Conservation (phyloP, 1,284 basidiomycete species). For the Austroboletus niveus region DNA sequence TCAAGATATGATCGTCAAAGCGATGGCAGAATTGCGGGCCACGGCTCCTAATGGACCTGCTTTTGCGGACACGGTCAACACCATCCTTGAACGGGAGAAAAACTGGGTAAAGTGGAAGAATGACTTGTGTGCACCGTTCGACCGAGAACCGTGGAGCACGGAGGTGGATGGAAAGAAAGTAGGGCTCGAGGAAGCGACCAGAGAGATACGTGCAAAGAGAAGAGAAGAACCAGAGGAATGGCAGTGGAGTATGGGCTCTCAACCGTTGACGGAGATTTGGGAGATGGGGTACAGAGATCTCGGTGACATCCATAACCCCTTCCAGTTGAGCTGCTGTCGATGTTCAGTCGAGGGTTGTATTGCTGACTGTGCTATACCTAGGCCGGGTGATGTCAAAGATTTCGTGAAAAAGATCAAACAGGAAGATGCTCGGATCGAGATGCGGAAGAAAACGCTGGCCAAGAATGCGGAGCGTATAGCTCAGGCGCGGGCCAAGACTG, state of each 20-base stretch:
- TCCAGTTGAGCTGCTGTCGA: conserved; percentile 49
- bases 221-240: conserved; percentile 56
- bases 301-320: conserved; percentile 58
- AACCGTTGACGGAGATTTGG: conserved; percentile 75
- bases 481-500: conserved; percentile 44
- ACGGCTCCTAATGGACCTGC: conserved; percentile 71
- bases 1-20: conserved; percentile 61
- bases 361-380: conserved; percentile 26
- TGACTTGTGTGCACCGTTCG: conserved; percentile 71
- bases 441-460: conserved; percentile 55
- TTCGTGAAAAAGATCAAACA: conserved; percentile 68
- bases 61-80: conserved; percentile 69
- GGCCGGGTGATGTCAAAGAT: conserved; percentile 68
- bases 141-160: conserved; percentile 59
- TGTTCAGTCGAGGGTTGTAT: background rate
- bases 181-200: conserved; percentile 63
- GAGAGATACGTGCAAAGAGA: conserved; percentile 47
- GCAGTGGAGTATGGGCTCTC: conserved; percentile 60
- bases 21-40: conserved; percentile 67
- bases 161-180: conserved; percentile 48
- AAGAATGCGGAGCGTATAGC: conserved; percentile 46
- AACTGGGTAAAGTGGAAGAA: conserved; percentile 89
- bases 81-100: conserved; percentile 75
- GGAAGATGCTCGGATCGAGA: conserved; percentile 60
- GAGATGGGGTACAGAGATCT: conserved; percentile 70